Base-by-base conservation (phyloP, 108 stramenopile genomes). In the Mayamaea pseudoterrestris region DNA sequence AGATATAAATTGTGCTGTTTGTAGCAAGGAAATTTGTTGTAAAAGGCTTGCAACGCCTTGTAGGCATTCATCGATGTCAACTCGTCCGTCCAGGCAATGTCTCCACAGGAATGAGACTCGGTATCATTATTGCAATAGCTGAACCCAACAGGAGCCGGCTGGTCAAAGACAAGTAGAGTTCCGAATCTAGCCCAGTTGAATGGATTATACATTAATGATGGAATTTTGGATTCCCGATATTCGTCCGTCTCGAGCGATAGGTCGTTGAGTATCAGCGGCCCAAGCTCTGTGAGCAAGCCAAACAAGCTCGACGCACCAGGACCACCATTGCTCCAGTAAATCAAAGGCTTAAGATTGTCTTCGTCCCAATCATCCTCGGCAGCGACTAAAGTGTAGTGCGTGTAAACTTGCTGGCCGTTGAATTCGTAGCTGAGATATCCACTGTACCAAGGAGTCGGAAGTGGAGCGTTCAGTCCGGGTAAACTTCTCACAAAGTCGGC, bases 71-170 rank as follows among this genome's bases (percentile, higher is more conserved):
- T 25, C 0, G 83, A 68, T 2, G 75, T 55, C 12, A 66, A 43
- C 25, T 74, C 74, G 45, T 89, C 86, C 27, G 75, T 71, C 83
- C 80, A 83, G 12, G 63, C 26, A 40, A 54, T 30, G 7, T 31
- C 31, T n/a, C 31, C 31, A 43, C 53, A 54, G 25, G 21, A 21
- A 8, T 11, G 21, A 3, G 50, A 55, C 42, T 53, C 32, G 5
- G 35, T 36, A 39, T 71, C 60, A 28, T 68, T 63, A 37, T 73
- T 57, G 54, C 82, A 84, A 50, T 76, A 80, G 17, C 61, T 65
- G 40, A 78, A 90, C 21, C 83, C 83, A 24, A 90, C 77, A 0
- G 82, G 82, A n/a, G 77, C 66, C 14, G 88, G 88, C 23, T 70
- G 61, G 60, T 90, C 80, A 49, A 90, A 61, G 25, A 84, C 70